Evolutionary conservation across 768 basidiomycete species (phyloP), one percentile per base, ranked within the genome.

Genomic region (Lyophyllum semitale): DNA sequence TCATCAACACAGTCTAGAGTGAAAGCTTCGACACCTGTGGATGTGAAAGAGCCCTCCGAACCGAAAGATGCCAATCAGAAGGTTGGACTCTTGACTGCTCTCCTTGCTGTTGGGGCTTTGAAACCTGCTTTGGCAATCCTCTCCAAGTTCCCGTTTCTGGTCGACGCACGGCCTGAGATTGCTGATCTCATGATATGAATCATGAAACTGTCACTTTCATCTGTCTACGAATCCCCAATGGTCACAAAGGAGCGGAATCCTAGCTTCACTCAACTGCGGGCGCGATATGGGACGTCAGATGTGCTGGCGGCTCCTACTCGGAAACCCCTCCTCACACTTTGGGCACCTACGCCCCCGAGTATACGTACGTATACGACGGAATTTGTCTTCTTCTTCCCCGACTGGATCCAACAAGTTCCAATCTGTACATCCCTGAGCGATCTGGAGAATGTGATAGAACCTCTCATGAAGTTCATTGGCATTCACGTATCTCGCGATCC

Each of bases 321-420:
- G 23, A 92, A 89, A 63, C 75, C 84, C 0, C 67, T 82, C 4
- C 76, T 94, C n/a, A 91, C 92, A 0, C 71, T 89, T 3, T 82
- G 82, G 69, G 88, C 90, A 1, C 95, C 95, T 3, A 82, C 83
- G 12, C 95, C 95, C 23, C 89, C 91, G 0, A 81, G 84, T 61
- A n/a, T n/a, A n/a, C n/a, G n/a, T n/a, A 95, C 93, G 18, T 81
- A 75, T 51, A 79, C 77, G 3, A 80, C 79, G n/a, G 84, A 88
- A 48, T 96, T 93, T 63, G 82, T 92, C 5, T 97, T 92, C 77
- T 98, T 97, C 79, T 96, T 88, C 68, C 89, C 93, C 12, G 78
- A 85, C 53, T 98, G 95, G 95, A 68, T 73, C 13, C 82, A 88
- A 42, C 78, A 80, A 46, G 74, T 95, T 27, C 91, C 91, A 4